Percentiles rank a stretch among this genome's conserved stretches.
phyloP scores from a whole-genome alignment of 495 filamentous ascomycete genomes.

The Xylaria telfairii region DNA sequence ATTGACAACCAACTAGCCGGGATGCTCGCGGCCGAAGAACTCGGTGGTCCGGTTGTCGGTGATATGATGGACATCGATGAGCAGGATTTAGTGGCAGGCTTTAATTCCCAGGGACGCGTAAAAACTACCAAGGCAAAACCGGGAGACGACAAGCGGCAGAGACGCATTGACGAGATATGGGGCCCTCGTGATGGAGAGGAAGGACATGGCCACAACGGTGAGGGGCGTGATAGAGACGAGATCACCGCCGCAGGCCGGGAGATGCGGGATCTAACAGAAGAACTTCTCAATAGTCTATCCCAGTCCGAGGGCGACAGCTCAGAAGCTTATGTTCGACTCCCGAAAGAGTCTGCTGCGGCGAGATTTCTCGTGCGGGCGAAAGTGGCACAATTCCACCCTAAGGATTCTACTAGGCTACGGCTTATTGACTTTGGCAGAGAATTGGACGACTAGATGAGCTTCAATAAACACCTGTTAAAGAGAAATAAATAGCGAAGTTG shows the following conservation, averaged over 20 bases:
- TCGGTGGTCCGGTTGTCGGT: slow-evolving; percentile 85
- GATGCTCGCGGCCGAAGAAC: slow-evolving; percentile 86
- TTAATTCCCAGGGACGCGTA: slow-evolving; percentile 71
- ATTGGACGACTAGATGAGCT: slow-evolving; percentile 62
- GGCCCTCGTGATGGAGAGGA: slow-evolving; percentile 41
- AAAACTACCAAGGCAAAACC: slow-evolving; percentile 63
- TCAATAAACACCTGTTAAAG: background rate
- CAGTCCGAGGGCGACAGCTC: slow-evolving; percentile 63
- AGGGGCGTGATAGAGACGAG: slow-evolving; percentile 51
- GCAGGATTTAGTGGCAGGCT: slow-evolving; percentile 67
- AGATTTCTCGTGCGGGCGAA: slow-evolving; percentile 84
- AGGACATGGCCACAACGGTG: slow-evolving; percentile 31
- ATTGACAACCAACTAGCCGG: slow-evolving; percentile 72
- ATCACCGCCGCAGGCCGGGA: slow-evolving; percentile 68
- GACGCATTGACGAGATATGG: slow-evolving; percentile 78
- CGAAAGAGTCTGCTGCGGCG: slow-evolving; percentile 79
- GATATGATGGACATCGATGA: slow-evolving; percentile 68
- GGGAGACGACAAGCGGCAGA: slow-evolving; percentile 61
- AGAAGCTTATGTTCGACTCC: slow-evolving; percentile 69
- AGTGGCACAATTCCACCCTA: slow-evolving; percentile 85
- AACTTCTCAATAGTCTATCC: slow-evolving; percentile 64
- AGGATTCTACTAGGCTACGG: slow-evolving; percentile 75
- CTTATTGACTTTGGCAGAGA: slow-evolving; percentile 86
- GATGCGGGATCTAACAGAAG: slow-evolving; percentile 69
- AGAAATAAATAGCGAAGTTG: background rate